Base-by-base conservation (phyloP, 129 eudicot species). In the Saposhnikovia divaricata region DNA sequence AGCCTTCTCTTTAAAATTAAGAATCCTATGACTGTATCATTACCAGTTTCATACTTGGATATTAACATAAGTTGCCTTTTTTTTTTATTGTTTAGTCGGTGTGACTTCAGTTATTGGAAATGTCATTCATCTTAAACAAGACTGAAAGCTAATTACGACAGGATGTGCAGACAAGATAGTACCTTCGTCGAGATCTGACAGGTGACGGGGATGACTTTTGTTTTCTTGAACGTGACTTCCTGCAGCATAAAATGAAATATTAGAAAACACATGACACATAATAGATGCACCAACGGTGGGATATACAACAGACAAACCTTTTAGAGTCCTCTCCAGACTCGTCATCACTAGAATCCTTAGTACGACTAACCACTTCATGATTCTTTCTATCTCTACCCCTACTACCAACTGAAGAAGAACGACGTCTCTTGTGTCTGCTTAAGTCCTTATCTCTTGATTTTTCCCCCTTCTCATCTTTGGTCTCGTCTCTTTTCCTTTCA, bases 121-220 rank as follows among this genome's bases (percentile, higher is more conserved):
- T 13, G 44, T 2, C 2, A 19, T 21, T 73, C 28, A 27, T 9
- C 21, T 10, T 6, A 74, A 74, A 15, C 3, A 44, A 74, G 19
- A 75, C 3, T 11, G 51, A 12, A 74, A 9, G 18, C 14, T 61
- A 70, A 61, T 72, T 44, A 73, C 48, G 18, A 79, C 25, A 75
- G 37, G 71, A 74, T 34, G 46, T 39, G 69, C 48, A 55, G 50
- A 37, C 47, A 61, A 61, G 44, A 83, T 77, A 81, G 78, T 92
- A 95, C 99, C 99, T 92, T 92, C 88, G 84, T 77, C 80, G 93
- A 50, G 96, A 85, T 83, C 96, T 90, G 85, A 78, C 87, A 75
- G 99, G 93, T 13, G 97, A 95, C n/a, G 94, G 91, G 76, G 99
- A 95, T 86, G 27, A 77, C 77, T 83, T 83, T 19, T 78, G 90